phyloP scores from a whole-genome alignment of 139 green algal genomes.

The Coccomyxa sp. region DNA sequence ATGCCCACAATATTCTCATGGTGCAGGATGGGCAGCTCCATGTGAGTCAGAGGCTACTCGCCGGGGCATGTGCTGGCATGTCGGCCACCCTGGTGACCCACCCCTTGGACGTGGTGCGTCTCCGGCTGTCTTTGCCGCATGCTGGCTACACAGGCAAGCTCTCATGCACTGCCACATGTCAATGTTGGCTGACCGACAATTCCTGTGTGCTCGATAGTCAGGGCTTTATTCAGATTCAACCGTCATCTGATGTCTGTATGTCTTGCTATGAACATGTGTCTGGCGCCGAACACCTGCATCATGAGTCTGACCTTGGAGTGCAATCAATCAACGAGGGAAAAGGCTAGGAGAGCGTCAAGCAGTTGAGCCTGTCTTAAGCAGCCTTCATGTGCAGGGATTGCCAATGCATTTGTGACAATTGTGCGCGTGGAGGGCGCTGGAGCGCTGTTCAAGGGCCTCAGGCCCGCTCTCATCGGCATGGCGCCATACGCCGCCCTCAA shows the following conservation, averaged over 20 bases:
- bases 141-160: constrained; percentile 63
- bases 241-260: neutral
- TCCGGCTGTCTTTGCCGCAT: constrained; percentile 83
- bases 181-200: too few species aligned
- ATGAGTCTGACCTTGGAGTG: too few species aligned
- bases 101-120: constrained; percentile 86
- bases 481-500: constrained; percentile 95
- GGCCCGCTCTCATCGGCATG: constrained; percentile 90
- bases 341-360: too few species aligned
- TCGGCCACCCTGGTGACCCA: constrained; percentile 92
- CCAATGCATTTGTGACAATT: constrained; percentile 55
- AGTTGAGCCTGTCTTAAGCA: too few species aligned
- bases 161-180: neutral
- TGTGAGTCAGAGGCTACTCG: constrained; percentile 56
- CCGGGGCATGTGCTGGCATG: constrained; percentile 90
- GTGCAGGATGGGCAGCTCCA: constrained; percentile 58
- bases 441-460: constrained; percentile 84
- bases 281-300: neutral
- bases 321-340: too few species aligned
- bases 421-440: constrained; percentile 59
- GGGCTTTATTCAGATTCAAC: neutral
- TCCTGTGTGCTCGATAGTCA: too few species aligned
- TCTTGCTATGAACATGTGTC: neutral
- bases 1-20: neutral
- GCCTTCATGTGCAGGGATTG: constrained; percentile 62